phyloP scores from a whole-genome alignment of 2,329 filamentous ascomycete species.

The Exophiala lecanii-corni region DNA sequence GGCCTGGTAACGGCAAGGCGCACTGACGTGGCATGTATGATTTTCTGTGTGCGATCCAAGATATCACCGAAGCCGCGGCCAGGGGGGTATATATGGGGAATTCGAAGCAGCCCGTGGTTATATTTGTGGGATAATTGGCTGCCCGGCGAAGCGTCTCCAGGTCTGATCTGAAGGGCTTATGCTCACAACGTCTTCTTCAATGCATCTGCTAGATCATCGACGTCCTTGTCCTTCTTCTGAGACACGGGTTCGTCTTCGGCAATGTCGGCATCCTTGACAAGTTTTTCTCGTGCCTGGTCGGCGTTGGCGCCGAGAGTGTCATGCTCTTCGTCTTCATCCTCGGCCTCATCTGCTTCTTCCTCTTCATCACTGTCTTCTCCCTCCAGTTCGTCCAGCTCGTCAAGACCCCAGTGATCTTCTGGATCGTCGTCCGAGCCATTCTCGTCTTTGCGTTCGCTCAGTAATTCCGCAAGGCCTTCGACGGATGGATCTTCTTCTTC shows the following conservation, averaged over 20 bases:
- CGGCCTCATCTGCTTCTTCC: slow-evolving; percentile 65
- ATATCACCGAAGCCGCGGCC: no score
- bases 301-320: no score
- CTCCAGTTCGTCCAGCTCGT: slow-evolving; percentile 80
- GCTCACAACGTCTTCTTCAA: slow-evolving; percentile 62
- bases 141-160: no score
- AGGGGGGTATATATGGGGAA: no score
- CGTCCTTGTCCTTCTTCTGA: slow-evolving; percentile 71
- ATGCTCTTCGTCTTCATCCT: slow-evolving; percentile 58
- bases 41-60: no score
- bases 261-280: slow-evolving; percentile 70
- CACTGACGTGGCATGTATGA: no score
- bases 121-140: no score
- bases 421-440: slow-evolving; percentile 56
- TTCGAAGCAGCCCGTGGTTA: no score
- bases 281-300: slow-evolving; percentile 64
- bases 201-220: slow-evolving; percentile 73
- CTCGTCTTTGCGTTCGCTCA: slow-evolving; percentile 75
- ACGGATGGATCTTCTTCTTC: slow-evolving; percentile 75
- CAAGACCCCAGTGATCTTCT: slow-evolving; percentile 79
- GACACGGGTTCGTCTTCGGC: slow-evolving; percentile 58
- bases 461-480: slow-evolving; percentile 61
- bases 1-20: no score
- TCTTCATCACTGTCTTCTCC: slow-evolving; percentile 66
- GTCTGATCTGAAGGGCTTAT: no score